A percentile compares a stretch with the other conserved stretches of the same genome.
These are phyloP conservation scores for Comarum palustre DNA, from an alignment of 306 rosid species.

Conservation along the genomic window DNA sequence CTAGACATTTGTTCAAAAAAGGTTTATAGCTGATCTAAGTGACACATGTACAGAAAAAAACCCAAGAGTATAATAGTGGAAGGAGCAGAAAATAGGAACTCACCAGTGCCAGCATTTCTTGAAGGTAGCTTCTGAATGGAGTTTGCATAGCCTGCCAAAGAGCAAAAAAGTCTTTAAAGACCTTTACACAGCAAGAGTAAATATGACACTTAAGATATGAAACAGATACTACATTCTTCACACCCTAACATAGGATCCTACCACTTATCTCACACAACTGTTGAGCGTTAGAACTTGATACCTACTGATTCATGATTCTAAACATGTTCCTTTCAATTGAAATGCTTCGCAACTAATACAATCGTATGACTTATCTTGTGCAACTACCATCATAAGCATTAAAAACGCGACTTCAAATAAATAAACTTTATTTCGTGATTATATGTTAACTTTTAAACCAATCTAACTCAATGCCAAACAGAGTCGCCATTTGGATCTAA, in stretches of 20 bases:
- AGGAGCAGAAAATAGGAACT: constrained; percentile 18
- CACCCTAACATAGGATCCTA: not conserved
- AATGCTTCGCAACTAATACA: not conserved
- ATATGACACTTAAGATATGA: not conserved
- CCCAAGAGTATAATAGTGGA: not conserved
- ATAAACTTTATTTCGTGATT: not conserved
- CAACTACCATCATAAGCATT: not conserved
- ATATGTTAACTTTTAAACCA: not conserved
- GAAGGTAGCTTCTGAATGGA: constrained; percentile 91
- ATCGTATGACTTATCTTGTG: too few relatives aligned
- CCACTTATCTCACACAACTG: not conserved
- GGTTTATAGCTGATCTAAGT: not conserved
- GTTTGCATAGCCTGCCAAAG: constrained; percentile 79
- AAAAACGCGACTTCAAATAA: not conserved
- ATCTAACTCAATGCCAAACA: not conserved
- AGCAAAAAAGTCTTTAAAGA: not conserved
- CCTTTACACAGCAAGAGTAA: not conserved
- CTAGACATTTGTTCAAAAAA: not conserved
- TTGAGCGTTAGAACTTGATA: not conserved
- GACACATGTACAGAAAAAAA: not conserved
- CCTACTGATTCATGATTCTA: not conserved
- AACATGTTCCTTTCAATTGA: not conserved
- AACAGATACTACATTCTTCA: not conserved
- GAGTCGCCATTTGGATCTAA: too few relatives aligned
- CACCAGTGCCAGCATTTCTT: constrained; percentile 79